Base-by-base conservation (phyloP, 345 rosid species). In the Corymbia maculata region DNA sequence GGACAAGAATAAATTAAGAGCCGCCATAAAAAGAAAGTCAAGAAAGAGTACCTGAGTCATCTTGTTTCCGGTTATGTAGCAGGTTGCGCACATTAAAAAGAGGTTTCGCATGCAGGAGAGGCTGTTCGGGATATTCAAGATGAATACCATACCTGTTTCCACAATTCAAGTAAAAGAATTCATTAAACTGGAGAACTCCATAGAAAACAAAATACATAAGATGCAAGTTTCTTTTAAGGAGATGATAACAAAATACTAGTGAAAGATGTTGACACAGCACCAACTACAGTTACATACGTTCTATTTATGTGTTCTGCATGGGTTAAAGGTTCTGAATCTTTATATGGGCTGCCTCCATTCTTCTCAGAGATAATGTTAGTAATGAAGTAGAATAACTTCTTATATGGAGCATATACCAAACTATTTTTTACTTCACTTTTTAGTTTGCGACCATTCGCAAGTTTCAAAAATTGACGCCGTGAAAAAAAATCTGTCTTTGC, bases 71-170 rank as follows among this genome's bases (percentile, higher is more conserved):
- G 92, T 95, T 90, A 88, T 93, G 95, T 61, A 97, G 95, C 95
- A 97, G 93, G 93, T 97, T 96, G 92, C 88, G 98, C 94, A 96
- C 89, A 87, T 22, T 66, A 94, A 89, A 93, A 88, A 97, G 93
- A 42, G 95, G 99, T 89, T 97, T 97, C 87, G 94, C 95, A 47
- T 19, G 96, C 89, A 96, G 92, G 93, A 97, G 97, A 88, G 94
- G 93, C 91, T 96, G 98, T 85, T 47, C 68, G 28, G 99, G 97
- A 90, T 89, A 89, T 90, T 93, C 89, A 87, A 97, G 98, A 86
- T 90, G 88, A 90, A 95, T 92, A 86, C 89, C 92, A 88, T 87
- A 93, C 96, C 99, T 96, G 91, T 89, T 91, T 86, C 57, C 87
- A 51, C 42, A 82, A 28, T 64, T 86, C 10, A 86, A 61, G 85